phyloP scores from a whole-genome alignment of 495 filamentous ascomycete species.

The Xylaria sp. region DNA sequence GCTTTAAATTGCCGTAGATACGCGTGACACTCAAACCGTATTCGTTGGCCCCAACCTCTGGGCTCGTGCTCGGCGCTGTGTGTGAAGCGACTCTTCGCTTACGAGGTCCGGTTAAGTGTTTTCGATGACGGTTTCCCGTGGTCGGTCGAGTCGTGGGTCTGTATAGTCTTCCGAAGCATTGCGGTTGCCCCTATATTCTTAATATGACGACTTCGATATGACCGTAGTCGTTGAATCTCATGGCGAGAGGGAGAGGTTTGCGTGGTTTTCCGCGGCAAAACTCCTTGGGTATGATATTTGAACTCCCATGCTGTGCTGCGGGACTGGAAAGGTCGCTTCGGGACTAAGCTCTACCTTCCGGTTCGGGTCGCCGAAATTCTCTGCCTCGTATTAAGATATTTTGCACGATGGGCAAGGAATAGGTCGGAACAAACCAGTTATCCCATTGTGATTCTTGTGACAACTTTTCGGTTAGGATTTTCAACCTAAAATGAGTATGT shows the following conservation, averaged over 20 bases:
- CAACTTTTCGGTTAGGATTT: conserved; percentile 18
- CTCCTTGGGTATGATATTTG: conserved; percentile 12
- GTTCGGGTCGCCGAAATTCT: conserved; percentile 25
- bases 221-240: conserved; percentile 2
- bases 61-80: conserved; percentile 13
- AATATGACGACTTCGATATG: conserved; percentile 7
- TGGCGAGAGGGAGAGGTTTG: conserved; percentile 1
- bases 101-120: conserved; percentile 9
- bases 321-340: conserved; percentile 16
- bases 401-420: conserved; percentile 26
- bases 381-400: conserved; percentile 23
- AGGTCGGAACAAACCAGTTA: conserved; percentile 21
- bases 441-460: conserved; percentile 24
- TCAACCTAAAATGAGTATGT: conserved; percentile 18
- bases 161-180: conserved; percentile 9
- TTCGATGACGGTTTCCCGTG: conserved; percentile 1
- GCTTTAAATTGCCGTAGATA: conserved; percentile 10
- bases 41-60: conserved; percentile 3
- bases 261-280: conserved; percentile 10
- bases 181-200: conserved; percentile 2
- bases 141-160: conserved; percentile 6
- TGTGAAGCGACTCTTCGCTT: not conserved
- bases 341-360: conserved; percentile 20
- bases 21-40: conserved; percentile 11
- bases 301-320: conserved; percentile 18